These are phyloP conservation scores for Pezizomycotina sp. DNA, from an alignment of 2,329 filamentous ascomycete species.

Conservation along the genomic window DNA sequence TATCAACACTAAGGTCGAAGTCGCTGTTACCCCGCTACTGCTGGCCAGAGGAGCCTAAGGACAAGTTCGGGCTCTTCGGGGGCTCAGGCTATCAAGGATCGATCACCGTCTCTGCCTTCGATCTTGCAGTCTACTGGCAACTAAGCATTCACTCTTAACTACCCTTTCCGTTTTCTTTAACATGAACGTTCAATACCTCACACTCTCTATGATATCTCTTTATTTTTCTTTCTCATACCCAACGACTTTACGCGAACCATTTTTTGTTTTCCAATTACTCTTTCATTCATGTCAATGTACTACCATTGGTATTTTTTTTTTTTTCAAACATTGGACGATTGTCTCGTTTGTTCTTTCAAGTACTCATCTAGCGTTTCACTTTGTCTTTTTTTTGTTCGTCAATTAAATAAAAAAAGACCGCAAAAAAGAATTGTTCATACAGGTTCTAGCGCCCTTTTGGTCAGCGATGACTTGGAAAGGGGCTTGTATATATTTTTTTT, in stretches of 20 bases:
- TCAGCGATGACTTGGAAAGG: constrained; percentile 11
- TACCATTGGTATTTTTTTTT: too few relatives aligned
- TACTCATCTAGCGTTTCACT: too few relatives aligned
- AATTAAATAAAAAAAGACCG: constrained; percentile 16
- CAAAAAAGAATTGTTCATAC: constrained; percentile 18
- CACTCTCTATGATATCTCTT: too few relatives aligned
- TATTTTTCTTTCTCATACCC: too few relatives aligned
- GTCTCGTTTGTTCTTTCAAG: too few relatives aligned
- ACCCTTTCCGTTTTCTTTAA: too few relatives aligned
- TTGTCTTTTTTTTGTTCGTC: constrained; percentile 9
- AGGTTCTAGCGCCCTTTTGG: constrained; percentile 11
- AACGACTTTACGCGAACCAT: too few relatives aligned
- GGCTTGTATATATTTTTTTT: constrained; percentile 11
- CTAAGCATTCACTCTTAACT: constrained; percentile 9
- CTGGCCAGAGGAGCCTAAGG: constrained; percentile 22
- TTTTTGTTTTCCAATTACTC: too few relatives aligned
- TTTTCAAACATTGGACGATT: too few relatives aligned
- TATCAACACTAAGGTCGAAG: constrained; percentile 20
- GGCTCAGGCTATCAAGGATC: constrained; percentile 32
- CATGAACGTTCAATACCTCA: too few relatives aligned
- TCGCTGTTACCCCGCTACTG: constrained; percentile 4
- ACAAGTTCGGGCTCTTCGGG: constrained; percentile 39
- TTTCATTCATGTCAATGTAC: too few relatives aligned
- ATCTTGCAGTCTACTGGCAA: constrained; percentile 3
- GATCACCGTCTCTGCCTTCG: constrained; percentile 5